These are phyloP conservation scores for Physcomitrium patens DNA, from an alignment of 225 moss, liverwort and hornwort genomes.

Conservation along the genomic window DNA sequence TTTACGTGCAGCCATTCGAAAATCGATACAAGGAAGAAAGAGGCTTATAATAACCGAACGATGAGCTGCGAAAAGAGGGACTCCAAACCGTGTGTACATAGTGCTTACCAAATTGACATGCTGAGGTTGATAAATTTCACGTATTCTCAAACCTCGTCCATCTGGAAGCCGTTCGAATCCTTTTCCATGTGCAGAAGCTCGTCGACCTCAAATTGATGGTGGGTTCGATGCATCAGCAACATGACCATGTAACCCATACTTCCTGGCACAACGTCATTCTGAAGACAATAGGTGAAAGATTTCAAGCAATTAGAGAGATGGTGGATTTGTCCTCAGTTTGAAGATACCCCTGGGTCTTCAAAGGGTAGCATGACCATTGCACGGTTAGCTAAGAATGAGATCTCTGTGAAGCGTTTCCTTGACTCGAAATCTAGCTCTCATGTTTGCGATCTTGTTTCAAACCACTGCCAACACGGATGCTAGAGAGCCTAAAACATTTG, in stretches of 20 bases:
- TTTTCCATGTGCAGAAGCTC: neutral
- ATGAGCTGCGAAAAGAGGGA: too few species aligned
- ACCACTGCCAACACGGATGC: too few species aligned
- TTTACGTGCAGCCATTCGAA: too few species aligned
- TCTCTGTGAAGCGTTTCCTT: too few species aligned
- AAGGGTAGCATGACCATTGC: neutral
- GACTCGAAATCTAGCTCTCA: too few species aligned
- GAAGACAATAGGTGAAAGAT: neutral
- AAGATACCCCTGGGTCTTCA: neutral
- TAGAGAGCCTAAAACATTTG: too few species aligned
- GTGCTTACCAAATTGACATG: too few species aligned
- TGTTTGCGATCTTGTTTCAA: too few species aligned
- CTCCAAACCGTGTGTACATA: too few species aligned
- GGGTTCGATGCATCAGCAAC: neutral
- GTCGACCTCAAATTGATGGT: neutral
- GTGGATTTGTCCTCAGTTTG: neutral
- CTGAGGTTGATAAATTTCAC: neutral
- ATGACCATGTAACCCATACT: neutral
- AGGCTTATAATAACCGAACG: too few species aligned
- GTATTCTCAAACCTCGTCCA: neutral
- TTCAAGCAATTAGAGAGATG: neutral
- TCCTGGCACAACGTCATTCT: conserved; percentile 5
- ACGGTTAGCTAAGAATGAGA: too few species aligned
- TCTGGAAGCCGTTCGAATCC: neutral
- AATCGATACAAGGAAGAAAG: too few species aligned